Conservation (phyloP, 2,329 filamentous ascomycete species). For the Amphichorda felina region DNA sequence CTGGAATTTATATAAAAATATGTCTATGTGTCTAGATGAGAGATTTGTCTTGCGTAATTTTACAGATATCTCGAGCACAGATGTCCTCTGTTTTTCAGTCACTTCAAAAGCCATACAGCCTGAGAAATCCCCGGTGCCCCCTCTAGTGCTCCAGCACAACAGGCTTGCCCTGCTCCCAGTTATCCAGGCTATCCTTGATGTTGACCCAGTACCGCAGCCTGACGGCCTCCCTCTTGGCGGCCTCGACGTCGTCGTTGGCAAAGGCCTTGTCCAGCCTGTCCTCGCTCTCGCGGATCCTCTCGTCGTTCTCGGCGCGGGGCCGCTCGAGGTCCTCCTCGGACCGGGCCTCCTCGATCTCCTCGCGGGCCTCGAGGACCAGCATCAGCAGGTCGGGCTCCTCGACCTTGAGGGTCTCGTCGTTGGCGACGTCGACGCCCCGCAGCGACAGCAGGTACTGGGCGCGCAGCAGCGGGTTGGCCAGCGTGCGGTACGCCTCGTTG, state of each 20-base stretch:
- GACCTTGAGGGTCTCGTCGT: slow-evolving; percentile 64
- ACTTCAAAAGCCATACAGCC: too few species aligned
- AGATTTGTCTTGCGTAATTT: too few species aligned
- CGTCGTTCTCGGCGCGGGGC: slow-evolving; percentile 55
- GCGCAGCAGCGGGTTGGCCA: slow-evolving; percentile 63
- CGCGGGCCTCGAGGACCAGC: slow-evolving; percentile 69
- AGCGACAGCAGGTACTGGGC: slow-evolving; percentile 81
- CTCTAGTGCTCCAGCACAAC: slow-evolving; percentile 38
- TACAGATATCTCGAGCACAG: background rate
- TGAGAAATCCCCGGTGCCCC: too few species aligned
- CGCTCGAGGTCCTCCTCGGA: slow-evolving; percentile 50
- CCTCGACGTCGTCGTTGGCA: slow-evolving; percentile 48
- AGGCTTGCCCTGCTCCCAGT: slow-evolving; percentile 71
- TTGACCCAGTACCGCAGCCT: slow-evolving; percentile 84
- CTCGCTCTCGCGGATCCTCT: slow-evolving; percentile 53
- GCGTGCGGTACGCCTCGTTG: slow-evolving; percentile 85
- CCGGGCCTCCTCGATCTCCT: slow-evolving; percentile 61
- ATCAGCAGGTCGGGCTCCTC: slow-evolving; percentile 60
- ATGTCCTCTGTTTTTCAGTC: background rate
- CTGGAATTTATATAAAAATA: slow-evolving; percentile 1
- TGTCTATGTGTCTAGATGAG: too few species aligned
- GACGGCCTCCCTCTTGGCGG: slow-evolving; percentile 61
- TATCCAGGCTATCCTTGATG: slow-evolving; percentile 65
- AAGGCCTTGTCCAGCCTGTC: slow-evolving; percentile 53
- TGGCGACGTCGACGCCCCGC: slow-evolving; percentile 63